Evolutionary conservation across 2,329 filamentous ascomycete species (phyloP).

Genomic region (Fusarium algeriense): DNA sequence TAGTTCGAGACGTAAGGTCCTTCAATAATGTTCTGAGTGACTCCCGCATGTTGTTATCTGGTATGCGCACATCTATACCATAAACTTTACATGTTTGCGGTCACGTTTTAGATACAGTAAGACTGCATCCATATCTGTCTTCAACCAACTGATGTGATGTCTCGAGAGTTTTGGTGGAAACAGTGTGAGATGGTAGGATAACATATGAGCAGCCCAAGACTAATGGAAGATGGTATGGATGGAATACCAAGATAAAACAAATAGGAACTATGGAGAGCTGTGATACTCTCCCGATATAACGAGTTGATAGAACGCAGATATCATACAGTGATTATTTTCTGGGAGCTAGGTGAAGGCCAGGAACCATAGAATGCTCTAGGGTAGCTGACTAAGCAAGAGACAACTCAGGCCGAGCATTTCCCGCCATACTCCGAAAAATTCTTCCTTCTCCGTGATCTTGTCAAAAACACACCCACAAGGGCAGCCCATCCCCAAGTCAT

Average conservation of each 20-base stretch:
- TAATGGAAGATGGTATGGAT: too few relatives aligned
- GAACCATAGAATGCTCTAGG: background rate
- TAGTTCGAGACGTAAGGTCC: background rate
- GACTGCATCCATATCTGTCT: too few relatives aligned
- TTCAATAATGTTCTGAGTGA: too few relatives aligned
- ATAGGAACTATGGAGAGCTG: too few relatives aligned
- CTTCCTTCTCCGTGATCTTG: conserved; percentile 53
- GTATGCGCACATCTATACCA: background rate
- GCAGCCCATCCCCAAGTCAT: conserved; percentile 46
- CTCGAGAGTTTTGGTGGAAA: background rate
- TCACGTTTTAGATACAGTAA: background rate
- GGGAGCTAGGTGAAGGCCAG: background rate
- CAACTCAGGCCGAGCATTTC: conserved; percentile 37
- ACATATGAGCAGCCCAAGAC: too few relatives aligned
- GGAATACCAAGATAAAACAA: too few relatives aligned
- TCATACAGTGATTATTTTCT: background rate
- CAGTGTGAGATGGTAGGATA: background rate
- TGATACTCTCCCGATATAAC: background rate
- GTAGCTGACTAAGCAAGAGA: conserved; percentile 34
- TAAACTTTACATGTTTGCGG: background rate
- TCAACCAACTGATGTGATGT: background rate
- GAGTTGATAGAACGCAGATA: background rate
- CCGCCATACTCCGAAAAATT: conserved; percentile 51
- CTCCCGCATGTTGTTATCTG: background rate
- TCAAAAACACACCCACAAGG: conserved; percentile 52